These are phyloP conservation scores for Termitomyces eurrhizus DNA, from an alignment of 768 basidiomycete species.

Conservation along the genomic window DNA sequence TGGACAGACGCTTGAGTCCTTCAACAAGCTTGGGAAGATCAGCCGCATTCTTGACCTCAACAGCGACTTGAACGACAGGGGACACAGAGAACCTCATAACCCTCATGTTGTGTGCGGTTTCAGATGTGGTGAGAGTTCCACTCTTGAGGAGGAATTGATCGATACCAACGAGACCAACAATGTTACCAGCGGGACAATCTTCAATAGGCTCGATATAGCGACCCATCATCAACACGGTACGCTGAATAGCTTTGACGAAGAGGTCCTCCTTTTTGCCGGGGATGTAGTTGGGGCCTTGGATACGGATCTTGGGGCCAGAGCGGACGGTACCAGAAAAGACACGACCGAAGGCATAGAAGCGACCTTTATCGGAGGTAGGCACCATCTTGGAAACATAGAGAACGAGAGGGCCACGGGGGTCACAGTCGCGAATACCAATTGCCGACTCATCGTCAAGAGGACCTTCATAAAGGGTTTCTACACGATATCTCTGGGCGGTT, in stretches of 20 bases:
- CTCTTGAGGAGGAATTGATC: conserved; percentile 99
- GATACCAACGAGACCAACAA: conserved; percentile 97
- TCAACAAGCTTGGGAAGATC: conserved; percentile 99
- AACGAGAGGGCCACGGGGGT: conserved; percentile 94
- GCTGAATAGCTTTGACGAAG: conserved; percentile 97
- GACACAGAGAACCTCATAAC: conserved; percentile 99
- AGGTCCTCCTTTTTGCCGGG: conserved; percentile 99
- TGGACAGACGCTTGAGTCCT: conserved; percentile 99
- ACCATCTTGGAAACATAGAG: conserved; percentile 99
- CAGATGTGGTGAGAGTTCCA: conserved; percentile 95
- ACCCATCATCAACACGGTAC: conserved; percentile 99
- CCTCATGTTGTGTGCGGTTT: conserved; percentile 99
- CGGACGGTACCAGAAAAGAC: conserved; percentile 98
- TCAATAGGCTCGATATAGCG: conserved; percentile 98
- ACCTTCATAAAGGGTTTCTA: conserved; percentile 99
- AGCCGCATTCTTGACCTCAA: conserved; percentile 99
- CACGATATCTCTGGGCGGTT: conserved; percentile 97
- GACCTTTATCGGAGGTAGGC: conserved; percentile 98
- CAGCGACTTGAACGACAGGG: conserved; percentile 97
- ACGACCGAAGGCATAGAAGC: conserved; percentile 99
- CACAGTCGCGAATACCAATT: conserved; percentile 96
- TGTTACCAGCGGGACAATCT: conserved; percentile 99
- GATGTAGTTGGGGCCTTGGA: conserved; percentile 98
- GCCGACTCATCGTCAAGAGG: conserved; percentile 99
- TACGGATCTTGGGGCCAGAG: conserved; percentile 97